phyloP scores from a whole-genome alignment of 257 asterid species.

The Ilex asprella region DNA sequence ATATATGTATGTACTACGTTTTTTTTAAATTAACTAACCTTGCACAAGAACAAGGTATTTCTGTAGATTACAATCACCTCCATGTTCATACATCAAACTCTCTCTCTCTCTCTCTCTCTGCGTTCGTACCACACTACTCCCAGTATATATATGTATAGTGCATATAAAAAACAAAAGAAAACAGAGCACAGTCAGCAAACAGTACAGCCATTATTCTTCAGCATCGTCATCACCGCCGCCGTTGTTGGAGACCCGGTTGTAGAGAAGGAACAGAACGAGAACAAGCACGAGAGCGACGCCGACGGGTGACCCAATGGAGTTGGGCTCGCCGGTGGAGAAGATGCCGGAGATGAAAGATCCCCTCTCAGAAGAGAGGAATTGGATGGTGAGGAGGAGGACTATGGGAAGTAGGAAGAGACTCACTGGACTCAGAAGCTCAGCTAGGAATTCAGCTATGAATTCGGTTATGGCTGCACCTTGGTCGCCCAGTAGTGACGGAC shows the following conservation, averaged over 20 bases:
- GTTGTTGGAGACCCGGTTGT: conserved; percentile 59
- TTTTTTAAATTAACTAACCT: too few relatives aligned
- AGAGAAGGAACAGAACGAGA: conserved; percentile 62
- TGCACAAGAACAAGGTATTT: too few relatives aligned
- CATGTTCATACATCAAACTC: too few relatives aligned
- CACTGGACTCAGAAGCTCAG: conserved; percentile 43
- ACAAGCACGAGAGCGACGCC: conserved; percentile 51
- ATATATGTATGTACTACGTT: too few relatives aligned
- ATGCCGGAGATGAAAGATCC: conserved; percentile 56
- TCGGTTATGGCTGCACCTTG: conserved; percentile 79
- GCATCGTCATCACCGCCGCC: conserved; percentile 72
- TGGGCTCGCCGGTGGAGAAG: conserved; percentile 65
- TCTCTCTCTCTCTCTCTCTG: too few relatives aligned
- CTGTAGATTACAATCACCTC: too few relatives aligned
- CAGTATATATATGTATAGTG: too few relatives aligned
- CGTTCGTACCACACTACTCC: too few relatives aligned
- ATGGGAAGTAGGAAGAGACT: conserved; percentile 81
- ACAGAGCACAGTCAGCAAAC: too few relatives aligned
- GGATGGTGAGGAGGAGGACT: conserved; percentile 63
- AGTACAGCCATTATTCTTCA: conserved; percentile 60
- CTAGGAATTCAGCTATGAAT: conserved; percentile 38
- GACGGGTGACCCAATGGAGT: conserved; percentile 83
- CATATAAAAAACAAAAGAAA: too few relatives aligned
- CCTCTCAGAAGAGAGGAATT: conserved; percentile 75
- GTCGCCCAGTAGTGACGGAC: conserved; percentile 63